Base-by-base conservation (phyloP, 2,329 filamentous ascomycete genomes). In the Mycocentrospora acerina region DNA sequence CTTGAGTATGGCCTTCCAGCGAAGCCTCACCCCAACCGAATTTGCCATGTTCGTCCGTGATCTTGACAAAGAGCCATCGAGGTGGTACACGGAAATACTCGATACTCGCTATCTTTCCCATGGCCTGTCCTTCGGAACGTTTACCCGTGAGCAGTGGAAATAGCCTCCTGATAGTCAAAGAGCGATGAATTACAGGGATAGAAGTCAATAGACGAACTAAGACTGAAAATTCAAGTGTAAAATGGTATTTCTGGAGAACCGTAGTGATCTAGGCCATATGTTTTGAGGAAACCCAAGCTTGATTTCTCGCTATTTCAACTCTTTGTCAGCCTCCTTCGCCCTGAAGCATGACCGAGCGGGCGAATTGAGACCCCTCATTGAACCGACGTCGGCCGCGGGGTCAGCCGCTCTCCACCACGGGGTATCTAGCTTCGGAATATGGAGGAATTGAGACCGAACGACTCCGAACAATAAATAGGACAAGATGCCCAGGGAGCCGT, bases 21-120 rank as follows among this genome's bases (percentile, higher is more conserved):
- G 83, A 85, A 0, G 82, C 84, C 60, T 89, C 86, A 13, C 86
- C 86, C 86, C 86, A 89, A 6, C 86, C 86, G 34, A 75, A 70
- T 24, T 79, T 73, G 3, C 79, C 83, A 2, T 75, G 73, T 24
- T 82, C 79, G 57, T 89, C 85, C 2, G 78, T 82, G 46, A 90
- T 78, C 62, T 89, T 90, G 50, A 89, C 85, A 49, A 89, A 88
- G 2, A 90, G 73, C 85, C 85, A 90, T 27, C 86, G 74, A 11
- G 86, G 86, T 30, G 83, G 82, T 7, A 89, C 81, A 13, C 85
- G 78, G 60, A 88, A 89, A 59, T 88, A 87, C 53, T 88, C 84
- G 29, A 89, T 81, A 17, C 59, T 74, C 44, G 76, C 73, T 56
- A 87, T 86, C 48, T 79, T 82, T 1, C 74, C 75, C 82, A 85